Conservation (phyloP, 306 rosid species). For the Gillenia trifoliata region DNA sequence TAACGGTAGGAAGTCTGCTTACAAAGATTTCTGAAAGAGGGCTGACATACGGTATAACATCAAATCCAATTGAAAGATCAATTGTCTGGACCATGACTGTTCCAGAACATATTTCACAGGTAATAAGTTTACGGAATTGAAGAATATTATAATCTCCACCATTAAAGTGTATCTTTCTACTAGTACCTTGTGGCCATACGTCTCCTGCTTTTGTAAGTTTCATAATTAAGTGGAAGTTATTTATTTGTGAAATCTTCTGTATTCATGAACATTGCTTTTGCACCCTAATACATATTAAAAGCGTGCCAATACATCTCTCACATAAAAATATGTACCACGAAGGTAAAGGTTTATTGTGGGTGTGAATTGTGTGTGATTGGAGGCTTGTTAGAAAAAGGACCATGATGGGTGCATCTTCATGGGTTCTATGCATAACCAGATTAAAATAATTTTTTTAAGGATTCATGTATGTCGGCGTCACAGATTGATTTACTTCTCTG, state of each 20-base stretch:
- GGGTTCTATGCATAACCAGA: not conserved
- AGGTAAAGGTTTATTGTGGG: not conserved
- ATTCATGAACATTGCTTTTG: not conserved
- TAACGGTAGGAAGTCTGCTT: conserved; percentile 66
- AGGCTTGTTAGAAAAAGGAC: not conserved
- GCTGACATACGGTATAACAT: conserved; percentile 61
- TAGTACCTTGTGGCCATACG: no score
- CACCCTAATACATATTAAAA: not conserved
- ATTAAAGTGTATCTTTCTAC: not conserved
- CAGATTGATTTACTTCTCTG: not conserved
- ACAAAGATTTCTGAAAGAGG: conserved; percentile 87
- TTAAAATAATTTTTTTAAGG: not conserved
- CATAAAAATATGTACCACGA: not conserved
- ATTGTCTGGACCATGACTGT: conserved; percentile 84
- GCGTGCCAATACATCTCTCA: not conserved
- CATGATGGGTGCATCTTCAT: conserved; percentile 1
- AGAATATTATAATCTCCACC: not conserved
- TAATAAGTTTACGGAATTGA: conserved; percentile 20
- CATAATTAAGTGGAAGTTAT: no score
- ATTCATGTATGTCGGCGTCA: not conserved
- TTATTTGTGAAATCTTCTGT: not conserved
- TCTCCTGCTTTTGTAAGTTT: not conserved
- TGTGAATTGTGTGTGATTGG: not conserved
- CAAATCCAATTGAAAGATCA: conserved; percentile 79
- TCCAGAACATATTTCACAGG: conserved; percentile 83